Conservation (phyloP, 176 grass and related monocot genomes). For the Musa acuminata region DNA sequence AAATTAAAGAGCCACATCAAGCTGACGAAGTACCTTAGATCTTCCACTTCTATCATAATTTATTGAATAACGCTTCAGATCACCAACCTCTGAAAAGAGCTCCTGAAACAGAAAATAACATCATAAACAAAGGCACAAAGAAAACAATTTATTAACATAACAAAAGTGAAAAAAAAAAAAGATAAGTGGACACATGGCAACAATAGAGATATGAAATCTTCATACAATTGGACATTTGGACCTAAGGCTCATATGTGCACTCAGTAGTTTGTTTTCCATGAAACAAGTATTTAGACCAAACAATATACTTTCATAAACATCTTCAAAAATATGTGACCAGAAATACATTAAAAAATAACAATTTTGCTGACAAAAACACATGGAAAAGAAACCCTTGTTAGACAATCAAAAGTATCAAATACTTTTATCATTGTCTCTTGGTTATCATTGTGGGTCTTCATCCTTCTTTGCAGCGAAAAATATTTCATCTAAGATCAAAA, state of each 20-base stretch:
- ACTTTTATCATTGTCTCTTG: not conserved
- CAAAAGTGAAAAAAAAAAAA: not conserved
- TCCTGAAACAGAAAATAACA: constrained; percentile 39
- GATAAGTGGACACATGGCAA: not conserved
- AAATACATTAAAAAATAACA: not conserved
- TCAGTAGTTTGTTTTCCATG: not conserved
- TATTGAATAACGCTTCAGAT: constrained; percentile 66
- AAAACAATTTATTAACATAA: not conserved
- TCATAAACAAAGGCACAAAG: not conserved
- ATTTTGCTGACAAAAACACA: not conserved
- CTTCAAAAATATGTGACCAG: not conserved
- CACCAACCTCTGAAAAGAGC: constrained; percentile 80
- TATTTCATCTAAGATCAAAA: too few species aligned
- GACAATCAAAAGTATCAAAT: not conserved
- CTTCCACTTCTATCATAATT: constrained; percentile 84
- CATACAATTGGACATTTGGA: too few species aligned
- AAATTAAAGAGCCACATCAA: not conserved
- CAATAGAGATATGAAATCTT: too few species aligned
- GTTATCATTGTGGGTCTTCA: too few species aligned
- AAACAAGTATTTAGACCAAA: not conserved
- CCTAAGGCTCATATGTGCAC: too few species aligned
- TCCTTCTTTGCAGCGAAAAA: too few species aligned
- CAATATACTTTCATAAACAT: not conserved
- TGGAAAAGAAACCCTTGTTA: not conserved
- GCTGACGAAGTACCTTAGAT: constrained; percentile 55